Evolutionary conservation across 768 basidiomycete species (phyloP).

Genomic region (Termitomyces sp.): DNA sequence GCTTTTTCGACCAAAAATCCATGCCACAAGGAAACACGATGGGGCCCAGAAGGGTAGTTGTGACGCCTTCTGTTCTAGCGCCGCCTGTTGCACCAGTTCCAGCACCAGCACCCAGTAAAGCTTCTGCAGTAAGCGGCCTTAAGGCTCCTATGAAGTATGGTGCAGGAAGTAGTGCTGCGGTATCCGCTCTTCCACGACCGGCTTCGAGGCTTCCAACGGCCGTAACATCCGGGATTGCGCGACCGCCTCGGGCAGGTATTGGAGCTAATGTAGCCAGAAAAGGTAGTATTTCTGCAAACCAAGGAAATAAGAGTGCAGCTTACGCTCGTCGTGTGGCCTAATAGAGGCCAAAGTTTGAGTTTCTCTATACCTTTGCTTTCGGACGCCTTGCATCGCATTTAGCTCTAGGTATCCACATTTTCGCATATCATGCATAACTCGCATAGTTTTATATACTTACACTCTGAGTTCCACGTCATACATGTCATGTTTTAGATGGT

Average conservation of each 20-base stretch:
- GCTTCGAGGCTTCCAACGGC: constrained; percentile 11
- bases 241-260: constrained; percentile 4
- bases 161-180: not conserved
- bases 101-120: constrained; percentile 3
- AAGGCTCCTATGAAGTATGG: constrained; percentile 12
- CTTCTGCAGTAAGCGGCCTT: constrained; percentile 7
- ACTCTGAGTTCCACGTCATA: not conserved
- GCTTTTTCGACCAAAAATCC: not conserved
- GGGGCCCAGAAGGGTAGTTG: constrained; percentile 13
- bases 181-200: constrained; percentile 15
- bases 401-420: constrained; percentile 1
- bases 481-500: not conserved
- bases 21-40: not conserved
- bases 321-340: constrained; percentile 10
- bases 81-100: not conserved
- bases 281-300: not conserved
- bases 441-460: constrained; percentile 6
- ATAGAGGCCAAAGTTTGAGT: not conserved
- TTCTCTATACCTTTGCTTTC: not conserved
- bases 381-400: constrained; percentile 1
- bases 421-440: constrained; percentile 7
- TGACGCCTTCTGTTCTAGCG: constrained; percentile 4
- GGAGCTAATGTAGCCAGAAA: not conserved
- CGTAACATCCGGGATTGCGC: constrained; percentile 6
- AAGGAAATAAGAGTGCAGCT: constrained; percentile 1